Conservation (phyloP, 345 rosid genomes). For the Salix dunnii region DNA sequence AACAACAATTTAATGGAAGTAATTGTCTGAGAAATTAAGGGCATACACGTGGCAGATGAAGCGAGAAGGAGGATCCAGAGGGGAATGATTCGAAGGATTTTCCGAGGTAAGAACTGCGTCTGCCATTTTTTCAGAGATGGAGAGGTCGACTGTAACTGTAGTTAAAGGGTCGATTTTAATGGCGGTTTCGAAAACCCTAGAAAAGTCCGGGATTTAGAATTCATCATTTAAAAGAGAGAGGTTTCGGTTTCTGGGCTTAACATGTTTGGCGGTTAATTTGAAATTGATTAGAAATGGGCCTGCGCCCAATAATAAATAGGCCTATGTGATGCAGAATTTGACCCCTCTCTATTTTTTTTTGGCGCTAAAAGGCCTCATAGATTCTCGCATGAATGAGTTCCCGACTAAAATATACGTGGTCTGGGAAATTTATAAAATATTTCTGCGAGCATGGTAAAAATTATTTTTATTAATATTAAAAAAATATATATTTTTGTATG, state of each 20-base stretch:
- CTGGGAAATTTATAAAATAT: too few species aligned
- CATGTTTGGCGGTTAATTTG: not conserved
- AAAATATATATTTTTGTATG: too few species aligned
- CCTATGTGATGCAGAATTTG: not conserved
- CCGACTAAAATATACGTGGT: too few species aligned
- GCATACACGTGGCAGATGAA: slow-evolving; percentile 71
- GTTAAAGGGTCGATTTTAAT: not conserved
- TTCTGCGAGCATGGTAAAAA: too few species aligned
- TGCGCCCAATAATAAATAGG: not conserved
- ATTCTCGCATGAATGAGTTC: too few species aligned
- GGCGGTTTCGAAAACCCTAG: not conserved
- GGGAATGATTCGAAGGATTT: slow-evolving; percentile 29
- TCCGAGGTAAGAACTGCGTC: slow-evolving; percentile 1
- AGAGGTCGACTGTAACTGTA: not conserved
- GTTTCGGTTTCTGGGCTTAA: not conserved
- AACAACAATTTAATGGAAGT: not conserved
- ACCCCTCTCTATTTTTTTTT: not conserved
- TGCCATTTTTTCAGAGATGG: not conserved
- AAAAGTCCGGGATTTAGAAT: not conserved
- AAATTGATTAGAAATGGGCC: not conserved
- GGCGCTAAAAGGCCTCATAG: not conserved
- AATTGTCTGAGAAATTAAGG: not conserved
- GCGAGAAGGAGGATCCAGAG: slow-evolving; percentile 51
- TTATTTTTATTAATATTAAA: too few species aligned
- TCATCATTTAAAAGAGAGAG: not conserved